Conservation (phyloP, 768 basidiomycete genomes). For the Solioccasus polychromus region DNA sequence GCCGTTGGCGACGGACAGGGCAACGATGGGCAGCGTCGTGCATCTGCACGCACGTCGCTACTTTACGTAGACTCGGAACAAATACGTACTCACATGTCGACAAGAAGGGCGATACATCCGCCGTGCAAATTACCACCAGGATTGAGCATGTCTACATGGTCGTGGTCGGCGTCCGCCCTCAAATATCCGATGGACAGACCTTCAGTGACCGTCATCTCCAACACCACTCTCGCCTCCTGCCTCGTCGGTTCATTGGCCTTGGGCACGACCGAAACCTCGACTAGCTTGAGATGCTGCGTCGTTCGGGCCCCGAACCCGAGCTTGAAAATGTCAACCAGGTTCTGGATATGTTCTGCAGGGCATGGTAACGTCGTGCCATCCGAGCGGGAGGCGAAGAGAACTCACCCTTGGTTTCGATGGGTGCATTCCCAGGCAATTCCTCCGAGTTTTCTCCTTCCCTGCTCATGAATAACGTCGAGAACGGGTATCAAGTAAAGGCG, state of each 20-base stretch:
- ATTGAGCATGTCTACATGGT: constrained; percentile 43
- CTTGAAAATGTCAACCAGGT: constrained; percentile 36
- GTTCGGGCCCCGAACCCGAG: constrained; percentile 20
- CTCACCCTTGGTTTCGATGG: constrained; percentile 19
- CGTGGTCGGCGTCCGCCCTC: not conserved
- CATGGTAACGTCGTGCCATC: not conserved
- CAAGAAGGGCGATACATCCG: constrained; percentile 41
- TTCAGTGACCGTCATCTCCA: constrained; percentile 43
- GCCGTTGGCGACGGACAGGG: constrained; percentile 34
- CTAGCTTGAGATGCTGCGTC: constrained; percentile 14
- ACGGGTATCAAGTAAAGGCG: too few species aligned
- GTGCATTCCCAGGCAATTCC: constrained; percentile 21
- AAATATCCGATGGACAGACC: constrained; percentile 31
- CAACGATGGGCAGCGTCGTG: constrained; percentile 37
- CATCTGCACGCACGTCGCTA: constrained; percentile 31
- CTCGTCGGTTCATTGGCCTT: constrained; percentile 35
- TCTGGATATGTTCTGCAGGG: constrained; percentile 33
- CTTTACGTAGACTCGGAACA: not conserved
- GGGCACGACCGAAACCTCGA: constrained; percentile 40
- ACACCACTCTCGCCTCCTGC: constrained; percentile 37
- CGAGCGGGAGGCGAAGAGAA: too few species aligned
- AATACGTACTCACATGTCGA: constrained; percentile 42
- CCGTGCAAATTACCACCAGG: constrained; percentile 36
- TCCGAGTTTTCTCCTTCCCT: not conserved
- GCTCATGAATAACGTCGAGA: too few species aligned